Percentiles rank a stretch among this genome's conserved stretches.
Evolutionary conservation across 1,139 yeast species (phyloP).

Genomic region (Chernovozyma sophiae-reginae): DNA sequence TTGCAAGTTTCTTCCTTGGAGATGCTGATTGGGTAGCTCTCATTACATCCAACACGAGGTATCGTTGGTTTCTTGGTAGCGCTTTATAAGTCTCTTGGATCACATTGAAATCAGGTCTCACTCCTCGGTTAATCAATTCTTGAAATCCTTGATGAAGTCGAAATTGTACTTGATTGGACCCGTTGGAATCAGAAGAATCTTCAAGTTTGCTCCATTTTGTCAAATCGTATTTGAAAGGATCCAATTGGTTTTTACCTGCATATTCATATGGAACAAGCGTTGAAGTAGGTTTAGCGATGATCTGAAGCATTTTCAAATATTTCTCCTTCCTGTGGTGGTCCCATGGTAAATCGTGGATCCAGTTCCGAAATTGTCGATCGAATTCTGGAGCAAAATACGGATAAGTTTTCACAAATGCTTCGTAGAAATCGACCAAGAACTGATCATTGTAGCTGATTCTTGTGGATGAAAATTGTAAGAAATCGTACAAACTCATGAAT

Average conservation of each 20-base stretch:
- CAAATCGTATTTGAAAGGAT: constrained; percentile 16
- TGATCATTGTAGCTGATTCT: constrained; percentile 17
- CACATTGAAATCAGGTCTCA: constrained; percentile 31
- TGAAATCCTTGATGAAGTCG: constrained; percentile 33
- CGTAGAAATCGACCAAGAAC: constrained; percentile 22
- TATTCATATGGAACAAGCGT: not conserved
- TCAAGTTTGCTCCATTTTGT: constrained; percentile 18
- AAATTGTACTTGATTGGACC: constrained; percentile 24
- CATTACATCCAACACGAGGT: constrained; percentile 6
- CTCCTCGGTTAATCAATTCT: constrained; percentile 30
- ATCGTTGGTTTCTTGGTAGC: constrained; percentile 10
- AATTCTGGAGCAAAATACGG: constrained; percentile 31
- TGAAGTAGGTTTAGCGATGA: not conserved
- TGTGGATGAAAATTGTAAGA: constrained; percentile 18
- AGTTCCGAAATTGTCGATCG: constrained; percentile 16
- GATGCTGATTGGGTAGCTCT: constrained; percentile 7
- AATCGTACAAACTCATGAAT: constrained; percentile 23
- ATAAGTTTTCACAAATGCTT: constrained; percentile 30
- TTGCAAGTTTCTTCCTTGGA: constrained; percentile 5
- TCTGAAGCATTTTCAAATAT: not conserved
- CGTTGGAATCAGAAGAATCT: constrained; percentile 7
- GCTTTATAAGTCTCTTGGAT: constrained; percentile 30
- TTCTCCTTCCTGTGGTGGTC: not conserved
- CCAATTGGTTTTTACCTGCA: not conserved
- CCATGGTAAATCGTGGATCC: constrained; percentile 12